Percentiles rank a stretch among this genome's conserved stretches.
Conservation (phyloP, 768 basidiomycete genomes). For the Termitomyces sp. region DNA sequence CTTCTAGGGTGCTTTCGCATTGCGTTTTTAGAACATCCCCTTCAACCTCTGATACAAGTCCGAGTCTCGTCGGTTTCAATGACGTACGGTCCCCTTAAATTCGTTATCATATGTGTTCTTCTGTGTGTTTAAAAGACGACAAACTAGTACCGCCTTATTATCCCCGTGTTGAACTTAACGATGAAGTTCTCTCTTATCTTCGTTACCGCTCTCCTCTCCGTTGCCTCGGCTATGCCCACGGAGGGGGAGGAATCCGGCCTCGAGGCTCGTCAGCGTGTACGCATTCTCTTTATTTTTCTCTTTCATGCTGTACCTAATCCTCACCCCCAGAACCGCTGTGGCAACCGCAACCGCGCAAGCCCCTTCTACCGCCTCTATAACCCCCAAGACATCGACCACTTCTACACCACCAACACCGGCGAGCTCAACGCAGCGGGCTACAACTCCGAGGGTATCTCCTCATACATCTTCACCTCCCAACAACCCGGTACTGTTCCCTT, state of each 20-base stretch:
- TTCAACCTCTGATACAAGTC: background rate
- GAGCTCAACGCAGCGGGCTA: conserved; percentile 12
- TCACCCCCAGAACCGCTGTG: background rate
- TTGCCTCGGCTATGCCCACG: background rate
- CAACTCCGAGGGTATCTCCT: conserved; percentile 10
- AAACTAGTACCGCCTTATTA: too few species aligned
- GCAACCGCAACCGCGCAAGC: background rate
- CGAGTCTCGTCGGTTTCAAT: background rate
- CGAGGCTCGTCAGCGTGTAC: background rate
- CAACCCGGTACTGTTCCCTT: conserved; percentile 13
- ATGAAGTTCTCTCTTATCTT: conserved; percentile 10
- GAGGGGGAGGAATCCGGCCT: background rate
- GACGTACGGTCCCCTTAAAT: background rate
- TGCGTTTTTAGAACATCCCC: background rate
- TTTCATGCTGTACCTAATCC: background rate
- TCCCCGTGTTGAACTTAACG: too few species aligned
- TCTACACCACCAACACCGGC: conserved; percentile 9
- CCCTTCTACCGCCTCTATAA: conserved; percentile 5
- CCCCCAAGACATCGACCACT: conserved; percentile 6
- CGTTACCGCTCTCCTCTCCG: background rate
- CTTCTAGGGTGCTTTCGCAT: background rate
- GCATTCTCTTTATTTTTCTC: too few species aligned
- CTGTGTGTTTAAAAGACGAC: background rate
- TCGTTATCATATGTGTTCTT: background rate
- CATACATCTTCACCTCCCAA: conserved; percentile 5